Base-by-base conservation (phyloP, 2,329 filamentous ascomycete genomes). In the Onygenales sp. region DNA sequence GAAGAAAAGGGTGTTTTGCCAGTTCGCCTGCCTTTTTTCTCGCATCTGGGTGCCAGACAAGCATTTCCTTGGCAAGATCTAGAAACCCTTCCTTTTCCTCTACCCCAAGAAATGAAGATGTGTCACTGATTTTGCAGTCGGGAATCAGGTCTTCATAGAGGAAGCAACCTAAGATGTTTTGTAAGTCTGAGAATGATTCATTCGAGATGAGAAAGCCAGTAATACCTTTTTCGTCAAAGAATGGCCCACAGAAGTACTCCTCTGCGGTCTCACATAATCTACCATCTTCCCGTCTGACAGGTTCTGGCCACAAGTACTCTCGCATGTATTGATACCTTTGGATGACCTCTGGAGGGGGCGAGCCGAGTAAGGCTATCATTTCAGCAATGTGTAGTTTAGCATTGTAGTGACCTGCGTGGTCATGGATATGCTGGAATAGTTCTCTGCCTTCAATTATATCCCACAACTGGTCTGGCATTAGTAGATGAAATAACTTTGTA, bases 321-420 rank as follows among this genome's bases (percentile, higher is more conserved):
- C 42, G 21, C 54, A 58, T 58, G 3, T 43, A 37, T 13, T 59
- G 34, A 10, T 54, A 60, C 37, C 60, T 61, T 14, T 57, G 55
- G 33, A 68, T 49, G 13, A 69, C 49, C 49, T 60, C 59, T 49
- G 42, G 54, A 0, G 70, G 67, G 0, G 69, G 70, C 1, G 63
- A 63, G 1, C 68, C 70, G 6, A 73, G 57, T 9, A 72, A 55
- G 3, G 64, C 64, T 32, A 71, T 69, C 65, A 74, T 73, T 53
- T 71, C 63, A 8, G 69, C 70, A 8, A 74, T 57, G 57, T 72
- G 70, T 42, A 58, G 46, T 50, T 63, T 66, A 5, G 64, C 57
- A 27, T 62, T 54, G 36, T 72, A 71, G 17, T 54, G 58, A 33
- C 64, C 62, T 0, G 66, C 34, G 42, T 52, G 21, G 51, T 66